phyloP scores from a whole-genome alignment of 192 early-diverging fungal species.

The Backusella sp. region DNA sequence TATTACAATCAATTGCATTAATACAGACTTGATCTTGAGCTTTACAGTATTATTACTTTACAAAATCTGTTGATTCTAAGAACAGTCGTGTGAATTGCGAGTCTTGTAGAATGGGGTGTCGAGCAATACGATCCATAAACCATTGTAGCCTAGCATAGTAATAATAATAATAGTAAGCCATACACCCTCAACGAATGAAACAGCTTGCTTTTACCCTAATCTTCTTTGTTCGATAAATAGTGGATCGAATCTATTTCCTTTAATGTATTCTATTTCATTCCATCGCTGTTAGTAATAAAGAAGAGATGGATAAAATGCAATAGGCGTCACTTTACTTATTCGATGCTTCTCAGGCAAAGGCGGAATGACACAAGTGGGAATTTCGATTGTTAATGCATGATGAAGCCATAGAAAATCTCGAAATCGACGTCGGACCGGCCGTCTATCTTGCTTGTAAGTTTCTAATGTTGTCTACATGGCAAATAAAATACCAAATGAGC shows the following conservation, averaged over 20 bases:
- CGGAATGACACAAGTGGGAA: constrained; percentile 79
- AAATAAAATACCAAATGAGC: not conserved
- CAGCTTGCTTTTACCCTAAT: constrained; percentile 32
- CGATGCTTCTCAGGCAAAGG: constrained; percentile 93
- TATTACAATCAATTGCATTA: not conserved
- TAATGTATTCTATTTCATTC: constrained; percentile 75
- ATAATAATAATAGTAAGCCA: not conserved
- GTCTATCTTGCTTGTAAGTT: constrained; percentile 19
- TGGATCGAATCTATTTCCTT: constrained; percentile 88
- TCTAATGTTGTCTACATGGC: constrained; percentile 15
- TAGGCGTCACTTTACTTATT: constrained; percentile 53
- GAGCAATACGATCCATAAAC: constrained; percentile 78
- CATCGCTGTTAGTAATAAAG: not conserved
- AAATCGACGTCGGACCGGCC: constrained; percentile 85
- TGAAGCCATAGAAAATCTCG: constrained; percentile 96
- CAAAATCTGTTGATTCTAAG: constrained; percentile 81
- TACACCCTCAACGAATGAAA: not conserved
- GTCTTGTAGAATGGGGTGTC: constrained; percentile 79
- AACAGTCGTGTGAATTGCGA: constrained; percentile 75
- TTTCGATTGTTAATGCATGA: constrained; percentile 69
- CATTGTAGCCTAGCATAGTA: constrained; percentile 66
- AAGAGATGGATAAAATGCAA: not conserved
- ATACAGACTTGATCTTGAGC: not conserved
- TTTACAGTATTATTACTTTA: constrained; percentile 9
- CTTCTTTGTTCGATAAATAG: constrained; percentile 91